Base-by-base conservation (phyloP, 352 stramenopile genomes). In the Pythium sukuiense region DNA sequence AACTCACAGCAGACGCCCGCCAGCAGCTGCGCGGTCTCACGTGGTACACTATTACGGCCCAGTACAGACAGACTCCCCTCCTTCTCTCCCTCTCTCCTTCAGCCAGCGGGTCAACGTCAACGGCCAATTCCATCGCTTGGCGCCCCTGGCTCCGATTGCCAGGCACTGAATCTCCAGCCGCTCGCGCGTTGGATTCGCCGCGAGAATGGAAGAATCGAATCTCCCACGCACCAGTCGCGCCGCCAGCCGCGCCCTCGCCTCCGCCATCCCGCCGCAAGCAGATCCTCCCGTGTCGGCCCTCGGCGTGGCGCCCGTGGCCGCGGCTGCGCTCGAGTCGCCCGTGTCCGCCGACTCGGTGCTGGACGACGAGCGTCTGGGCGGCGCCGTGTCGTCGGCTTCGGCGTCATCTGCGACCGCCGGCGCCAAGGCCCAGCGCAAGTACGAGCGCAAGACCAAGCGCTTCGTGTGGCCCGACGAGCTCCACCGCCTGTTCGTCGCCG, bases 391-490 rank as follows among this genome's bases (percentile, higher is more conserved):
- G 6, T 37, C 53, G 29, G 30, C 55, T 2, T 46, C 29, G 43
- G 18, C 55, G 4, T 3, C 41, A 11, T 24, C 27, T 2, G 39
- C 60, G 9, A 18, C 57, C 43, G 13, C 46, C 33, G 45, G 24
- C 30, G 63, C 14, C 56, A 71, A 71, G 50, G 72, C 77, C 20
- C 83, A 93, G 71, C 87, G 85, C 76, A 95, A 95, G 63, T 94
- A 94, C 66, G 85, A 94, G 68, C 87, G 84, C 70, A 92, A 92
- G 71, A 92, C 87, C 41, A 93, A 95, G 75, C 86, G 86, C 41
- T 96, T 95, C 67, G 85, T 94, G 43, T 95, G 88, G 85, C 85
- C 87, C 0, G 85, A 96, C 49, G 87, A 96, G 55, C 85, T 96
- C 29, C 87, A 96, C 74, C 85, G 87, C 9, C 80, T 93, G 60